These are phyloP conservation scores for Psophocarpus tetragonolobus DNA, from an alignment of 306 rosid species.

Conservation along the genomic window DNA sequence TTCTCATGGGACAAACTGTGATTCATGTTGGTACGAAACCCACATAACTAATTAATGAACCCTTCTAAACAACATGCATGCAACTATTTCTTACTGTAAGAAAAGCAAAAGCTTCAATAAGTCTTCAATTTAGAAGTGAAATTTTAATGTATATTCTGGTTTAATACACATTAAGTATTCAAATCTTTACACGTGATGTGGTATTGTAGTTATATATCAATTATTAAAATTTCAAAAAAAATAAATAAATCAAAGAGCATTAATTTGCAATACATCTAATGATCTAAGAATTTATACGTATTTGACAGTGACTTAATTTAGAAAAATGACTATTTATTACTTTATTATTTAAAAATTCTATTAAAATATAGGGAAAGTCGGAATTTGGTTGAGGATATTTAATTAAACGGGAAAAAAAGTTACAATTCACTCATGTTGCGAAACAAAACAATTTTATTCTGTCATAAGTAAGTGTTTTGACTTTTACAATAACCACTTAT, in stretches of 20 bases:
- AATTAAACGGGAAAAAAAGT: too few relatives aligned
- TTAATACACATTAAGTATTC: neutral
- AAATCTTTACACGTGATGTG: neutral
- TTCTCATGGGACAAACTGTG: conserved; percentile 1
- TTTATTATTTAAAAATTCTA: too few relatives aligned
- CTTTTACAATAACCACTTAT: too few relatives aligned
- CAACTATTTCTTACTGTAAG: neutral
- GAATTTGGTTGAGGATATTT: neutral
- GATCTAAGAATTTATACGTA: neutral
- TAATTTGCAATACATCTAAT: neutral
- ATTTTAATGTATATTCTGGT: neutral
- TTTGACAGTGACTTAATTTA: neutral
- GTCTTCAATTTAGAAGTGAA: neutral
- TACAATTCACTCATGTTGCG: too few relatives aligned
- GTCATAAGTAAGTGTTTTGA: too few relatives aligned
- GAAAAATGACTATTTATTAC: too few relatives aligned
- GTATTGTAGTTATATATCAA: neutral
- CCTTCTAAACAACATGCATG: neutral
- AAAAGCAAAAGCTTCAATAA: neutral
- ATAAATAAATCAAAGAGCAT: neutral
- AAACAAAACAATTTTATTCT: too few relatives aligned
- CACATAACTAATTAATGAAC: neutral
- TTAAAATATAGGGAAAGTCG: neutral
- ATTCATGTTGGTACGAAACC: conserved; percentile 19
- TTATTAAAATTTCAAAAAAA: neutral